Percentiles rank a stretch among this genome's conserved stretches.
These are phyloP conservation scores for Saccharum officinarum DNA, from an alignment of 176 grass and related monocot species.

Conservation along the genomic window DNA sequence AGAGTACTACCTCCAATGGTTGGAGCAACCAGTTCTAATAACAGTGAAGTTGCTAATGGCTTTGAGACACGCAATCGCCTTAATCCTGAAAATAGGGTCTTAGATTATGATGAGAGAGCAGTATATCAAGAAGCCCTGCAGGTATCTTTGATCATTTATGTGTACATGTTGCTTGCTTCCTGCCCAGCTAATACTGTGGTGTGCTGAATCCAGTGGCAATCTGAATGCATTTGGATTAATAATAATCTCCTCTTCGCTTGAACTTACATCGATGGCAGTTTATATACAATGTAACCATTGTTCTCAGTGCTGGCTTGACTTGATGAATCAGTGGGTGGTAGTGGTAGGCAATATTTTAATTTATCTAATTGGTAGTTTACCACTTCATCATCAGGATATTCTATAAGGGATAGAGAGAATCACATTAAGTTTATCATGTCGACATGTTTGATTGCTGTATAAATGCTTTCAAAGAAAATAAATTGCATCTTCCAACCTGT, in stretches of 20 bases:
- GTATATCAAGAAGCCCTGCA: conserved; percentile 96
- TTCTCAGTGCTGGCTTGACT: not conserved
- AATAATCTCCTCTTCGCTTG: not conserved
- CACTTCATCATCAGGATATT: not conserved
- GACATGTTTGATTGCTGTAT: not conserved
- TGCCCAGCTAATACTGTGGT: conserved; percentile 15
- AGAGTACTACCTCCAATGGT: conserved; percentile 65
- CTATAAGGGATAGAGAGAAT: not conserved
- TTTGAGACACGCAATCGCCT: conserved; percentile 52
- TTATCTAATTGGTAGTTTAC: conserved; percentile 22
- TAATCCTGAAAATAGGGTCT: conserved; percentile 55
- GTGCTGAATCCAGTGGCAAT: not conserved
- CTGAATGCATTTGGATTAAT: not conserved
- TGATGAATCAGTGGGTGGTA: conserved; percentile 27
- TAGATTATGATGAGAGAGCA: conserved; percentile 75
- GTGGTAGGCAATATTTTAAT: conserved; percentile 12
- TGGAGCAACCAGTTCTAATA: conserved; percentile 40
- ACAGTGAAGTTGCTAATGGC: conserved; percentile 24
- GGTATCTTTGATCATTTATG: conserved; percentile 44
- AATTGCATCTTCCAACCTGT: not conserved
- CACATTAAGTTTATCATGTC: not conserved
- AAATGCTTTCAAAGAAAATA: not conserved
- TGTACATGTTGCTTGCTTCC: conserved; percentile 11
- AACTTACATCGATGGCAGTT: conserved; percentile 16
- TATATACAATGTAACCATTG: not conserved